Evolutionary conservation across 2,329 filamentous ascomycete species (phyloP).

Genomic region (Ophiosphaerella herpotricha): DNA sequence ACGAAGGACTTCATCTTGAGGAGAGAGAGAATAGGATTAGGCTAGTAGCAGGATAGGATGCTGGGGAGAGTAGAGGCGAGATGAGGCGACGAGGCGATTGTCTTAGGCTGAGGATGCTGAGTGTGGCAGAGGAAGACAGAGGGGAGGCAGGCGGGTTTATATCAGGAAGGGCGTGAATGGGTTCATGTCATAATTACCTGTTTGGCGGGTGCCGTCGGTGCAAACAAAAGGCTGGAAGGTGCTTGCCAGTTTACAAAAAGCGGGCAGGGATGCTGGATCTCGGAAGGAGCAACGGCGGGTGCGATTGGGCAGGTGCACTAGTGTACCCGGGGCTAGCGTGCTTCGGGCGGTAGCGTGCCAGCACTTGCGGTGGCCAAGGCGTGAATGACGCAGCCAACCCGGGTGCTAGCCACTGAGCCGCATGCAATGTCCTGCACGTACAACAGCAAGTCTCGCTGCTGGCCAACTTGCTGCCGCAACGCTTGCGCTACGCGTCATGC

Average conservation of each 20-base stretch:
- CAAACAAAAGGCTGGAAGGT: conserved; percentile 23
- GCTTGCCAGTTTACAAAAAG: conserved; percentile 8
- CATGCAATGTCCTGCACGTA: conserved; percentile 15
- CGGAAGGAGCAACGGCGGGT: background rate
- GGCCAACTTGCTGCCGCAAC: conserved; percentile 1
- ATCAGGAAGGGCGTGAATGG: no score
- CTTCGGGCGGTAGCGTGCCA: conserved; percentile 2
- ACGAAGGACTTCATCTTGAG: conserved; percentile 47
- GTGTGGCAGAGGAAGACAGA: conserved; percentile 2
- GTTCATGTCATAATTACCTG: conserved; percentile 1
- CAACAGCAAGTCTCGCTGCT: conserved; percentile 11
- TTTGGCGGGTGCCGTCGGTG: conserved; percentile 3
- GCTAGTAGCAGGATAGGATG: conserved; percentile 1
- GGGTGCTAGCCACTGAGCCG: no score
- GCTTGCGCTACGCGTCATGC: background rate
- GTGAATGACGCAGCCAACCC: no score
- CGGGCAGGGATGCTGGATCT: conserved; percentile 16
- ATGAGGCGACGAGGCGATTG: conserved; percentile 17
- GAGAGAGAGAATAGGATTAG: background rate
- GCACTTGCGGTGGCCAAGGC: background rate
- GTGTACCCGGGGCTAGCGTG: conserved; percentile 2
- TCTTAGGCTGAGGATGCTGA: background rate
- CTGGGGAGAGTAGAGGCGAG: conserved; percentile 18
- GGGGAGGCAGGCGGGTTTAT: background rate
- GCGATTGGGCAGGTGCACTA: conserved; percentile 21